Conservation (phyloP, 2,329 filamentous ascomycete genomes). For the Pleoardoris graminearum region DNA sequence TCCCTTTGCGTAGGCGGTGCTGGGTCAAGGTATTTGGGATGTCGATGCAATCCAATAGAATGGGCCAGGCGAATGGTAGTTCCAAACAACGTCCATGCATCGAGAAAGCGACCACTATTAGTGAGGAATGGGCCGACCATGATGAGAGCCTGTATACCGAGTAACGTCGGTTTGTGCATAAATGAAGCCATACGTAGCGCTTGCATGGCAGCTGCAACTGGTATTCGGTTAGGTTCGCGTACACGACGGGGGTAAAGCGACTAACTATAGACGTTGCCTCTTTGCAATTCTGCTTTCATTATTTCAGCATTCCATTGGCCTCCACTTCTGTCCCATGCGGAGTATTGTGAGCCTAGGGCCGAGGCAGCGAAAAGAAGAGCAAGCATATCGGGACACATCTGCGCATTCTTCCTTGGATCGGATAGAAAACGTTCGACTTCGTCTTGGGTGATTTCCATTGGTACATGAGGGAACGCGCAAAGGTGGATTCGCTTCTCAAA, state of each 20-base stretch:
- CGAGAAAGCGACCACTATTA: conserved; percentile 54
- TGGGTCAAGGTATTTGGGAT: conserved; percentile 52
- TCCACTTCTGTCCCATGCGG: conserved; percentile 48
- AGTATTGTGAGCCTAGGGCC: conserved; percentile 53
- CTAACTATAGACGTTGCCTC: conserved; percentile 53
- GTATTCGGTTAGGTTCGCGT: conserved; percentile 2
- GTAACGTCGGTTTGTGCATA: conserved; percentile 53
- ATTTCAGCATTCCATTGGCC: conserved; percentile 45
- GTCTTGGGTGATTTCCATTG: conserved; percentile 47
- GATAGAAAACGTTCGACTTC: conserved; percentile 53
- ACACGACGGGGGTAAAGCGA: neutral
- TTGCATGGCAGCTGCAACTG: conserved; percentile 56
- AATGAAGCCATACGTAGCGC: conserved; percentile 54
- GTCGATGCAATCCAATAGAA: conserved; percentile 54
- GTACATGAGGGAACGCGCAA: conserved; percentile 52
- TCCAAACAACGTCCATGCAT: conserved; percentile 56
- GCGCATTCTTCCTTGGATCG: conserved; percentile 48
- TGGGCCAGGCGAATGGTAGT: conserved; percentile 55
- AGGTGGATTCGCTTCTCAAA: conserved; percentile 51
- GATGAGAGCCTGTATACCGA: conserved; percentile 52
- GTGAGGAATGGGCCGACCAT: conserved; percentile 56
- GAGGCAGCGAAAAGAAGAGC: conserved; percentile 54
- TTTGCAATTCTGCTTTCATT: conserved; percentile 41
- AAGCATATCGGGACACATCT: conserved; percentile 52
- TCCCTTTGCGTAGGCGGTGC: conserved; percentile 47